Conservation (phyloP, 306 rosid species). For the Luffa aegyptiaca region DNA sequence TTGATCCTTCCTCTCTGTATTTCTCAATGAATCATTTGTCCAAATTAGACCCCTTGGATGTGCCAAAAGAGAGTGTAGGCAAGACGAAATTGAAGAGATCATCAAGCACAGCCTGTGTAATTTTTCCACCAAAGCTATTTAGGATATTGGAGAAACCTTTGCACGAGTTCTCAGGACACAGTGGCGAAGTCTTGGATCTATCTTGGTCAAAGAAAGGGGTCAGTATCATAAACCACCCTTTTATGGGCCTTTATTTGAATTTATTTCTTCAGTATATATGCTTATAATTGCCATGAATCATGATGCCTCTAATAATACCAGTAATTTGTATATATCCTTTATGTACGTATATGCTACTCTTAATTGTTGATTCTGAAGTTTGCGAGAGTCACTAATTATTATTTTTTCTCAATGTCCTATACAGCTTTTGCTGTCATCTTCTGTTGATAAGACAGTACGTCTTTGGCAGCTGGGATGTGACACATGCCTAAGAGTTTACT, state of each 20-base stretch:
- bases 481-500: slow-evolving; percentile 54
- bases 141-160: slow-evolving; percentile 52
- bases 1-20: slow-evolving; percentile 52
- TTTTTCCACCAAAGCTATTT: slow-evolving; percentile 65
- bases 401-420: neutral
- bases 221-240: slow-evolving; percentile 4
- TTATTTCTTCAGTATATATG: neutral
- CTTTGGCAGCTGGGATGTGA: slow-evolving; percentile 70
- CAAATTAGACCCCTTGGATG: slow-evolving; percentile 29
- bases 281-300: neutral
- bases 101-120: slow-evolving; percentile 52
- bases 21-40: slow-evolving; percentile 53
- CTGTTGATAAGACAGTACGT: slow-evolving; percentile 72
- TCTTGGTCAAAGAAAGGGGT: slow-evolving; percentile 60
- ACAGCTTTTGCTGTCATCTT: slow-evolving; percentile 83
- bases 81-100: slow-evolving; percentile 40
- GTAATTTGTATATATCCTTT: neutral
- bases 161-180: slow-evolving; percentile 69
- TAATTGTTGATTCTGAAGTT: neutral
- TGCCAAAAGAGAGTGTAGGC: slow-evolving; percentile 34
- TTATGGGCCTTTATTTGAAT: neutral
- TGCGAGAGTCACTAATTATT: neutral
- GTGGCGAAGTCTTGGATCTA: slow-evolving; percentile 64
- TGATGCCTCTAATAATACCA: neutral
- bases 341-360: neutral